Evolutionary conservation across 2,329 filamentous ascomycete genomes (phyloP).

Genomic region (Podosphaera xanthii): DNA sequence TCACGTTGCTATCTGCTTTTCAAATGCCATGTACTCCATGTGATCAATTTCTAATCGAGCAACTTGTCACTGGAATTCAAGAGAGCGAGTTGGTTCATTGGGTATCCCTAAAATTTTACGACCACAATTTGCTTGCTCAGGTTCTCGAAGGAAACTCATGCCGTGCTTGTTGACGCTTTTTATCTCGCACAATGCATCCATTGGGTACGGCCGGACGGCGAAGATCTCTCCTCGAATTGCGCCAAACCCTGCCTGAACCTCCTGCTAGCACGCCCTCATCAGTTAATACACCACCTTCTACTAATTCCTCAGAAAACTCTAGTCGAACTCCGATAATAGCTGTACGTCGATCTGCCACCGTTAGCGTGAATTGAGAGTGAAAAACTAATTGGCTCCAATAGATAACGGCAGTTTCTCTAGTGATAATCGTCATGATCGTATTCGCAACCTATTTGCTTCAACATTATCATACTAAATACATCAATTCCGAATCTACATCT

Average conservation of each 20-base stretch:
- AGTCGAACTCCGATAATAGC: not conserved
- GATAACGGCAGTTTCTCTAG: constrained; percentile 5
- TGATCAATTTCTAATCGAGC: not conserved
- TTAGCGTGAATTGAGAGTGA: not conserved
- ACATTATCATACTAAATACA: constrained; percentile 21
- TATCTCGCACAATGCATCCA: constrained; percentile 3
- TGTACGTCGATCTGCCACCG: not conserved
- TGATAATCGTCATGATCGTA: constrained; percentile 7
- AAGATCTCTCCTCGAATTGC: not conserved
- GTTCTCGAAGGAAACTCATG: not conserved
- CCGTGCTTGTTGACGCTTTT: not conserved
- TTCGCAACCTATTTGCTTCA: constrained; percentile 13
- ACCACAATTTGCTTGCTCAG: not conserved
- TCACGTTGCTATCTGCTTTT: not conserved
- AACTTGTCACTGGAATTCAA: not conserved
- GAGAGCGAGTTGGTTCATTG: not conserved
- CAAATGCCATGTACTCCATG: not conserved
- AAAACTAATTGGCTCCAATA: not conserved
- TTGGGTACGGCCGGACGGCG: not conserved
- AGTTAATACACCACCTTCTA: not conserved
- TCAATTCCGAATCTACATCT: constrained; percentile 27
- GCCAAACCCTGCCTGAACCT: not conserved
- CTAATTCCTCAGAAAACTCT: not conserved
- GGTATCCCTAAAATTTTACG: not conserved
- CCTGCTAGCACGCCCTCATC: not conserved